Base-by-base conservation (phyloP, 345 rosid genomes). In the Noccaea bulbosa region DNA sequence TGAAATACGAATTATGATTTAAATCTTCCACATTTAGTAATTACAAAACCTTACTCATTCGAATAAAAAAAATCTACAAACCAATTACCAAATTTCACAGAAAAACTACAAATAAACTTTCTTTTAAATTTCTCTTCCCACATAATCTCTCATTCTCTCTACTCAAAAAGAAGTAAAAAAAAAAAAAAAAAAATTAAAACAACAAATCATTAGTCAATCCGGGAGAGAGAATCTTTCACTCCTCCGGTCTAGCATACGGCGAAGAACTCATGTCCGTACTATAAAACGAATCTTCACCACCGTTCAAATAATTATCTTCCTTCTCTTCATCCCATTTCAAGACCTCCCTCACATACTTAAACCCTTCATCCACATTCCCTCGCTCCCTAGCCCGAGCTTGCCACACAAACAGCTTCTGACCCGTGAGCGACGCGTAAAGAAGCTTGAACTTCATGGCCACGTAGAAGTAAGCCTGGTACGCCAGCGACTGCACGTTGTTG, bases 291-390 rank as follows among this genome's bases (percentile, higher is more conserved):
- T 95, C 98, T 81, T 95, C 98, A 37, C 68, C 84, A 27, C 82
- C 89, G 32, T 86, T 88, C 9, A 78, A 90, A 69, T 81, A 95
- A 79, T 70, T 81, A 5, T 83, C 97, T 17, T 86, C 99, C 78
- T 84, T 94, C 83, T 94, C 96, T 51, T 94, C 99, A 5, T 90
- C 93, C 99, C 99, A 95, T 73, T 86, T 95, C 46, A 95, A 85
- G 70, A 95, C 93, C 81, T 95, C 98, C 77, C 98, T 87, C 50
- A 84, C 81, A 67, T 88, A 92, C 83, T 90, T 91, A 58, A 95
- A 95, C 22, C 93, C 96, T 69, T 92, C 98, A 16, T 92, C 87
- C 5, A 92, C 81, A 1, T 87, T 87, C 6, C 62, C 57, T 0
- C 92, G 83, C 38, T 95, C 99, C 77, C 99, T 84, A 4, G 96